Evolutionary conservation across 75 land plant genomes (phyloP), one percentile per base, ranked within the genome.

Genomic region (Chamaecyparis obtusa): DNA sequence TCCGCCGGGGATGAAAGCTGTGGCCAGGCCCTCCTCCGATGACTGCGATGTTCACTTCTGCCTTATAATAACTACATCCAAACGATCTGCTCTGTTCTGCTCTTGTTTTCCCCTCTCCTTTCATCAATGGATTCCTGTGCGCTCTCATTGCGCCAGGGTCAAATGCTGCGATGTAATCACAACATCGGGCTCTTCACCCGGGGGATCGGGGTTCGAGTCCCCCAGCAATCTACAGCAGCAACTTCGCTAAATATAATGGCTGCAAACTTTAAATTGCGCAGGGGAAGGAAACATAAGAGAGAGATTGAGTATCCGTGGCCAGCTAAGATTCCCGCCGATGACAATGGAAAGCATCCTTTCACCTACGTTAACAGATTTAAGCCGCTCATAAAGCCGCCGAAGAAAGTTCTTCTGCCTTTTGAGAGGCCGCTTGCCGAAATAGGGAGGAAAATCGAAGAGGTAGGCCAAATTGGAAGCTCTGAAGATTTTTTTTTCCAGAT

Each of bases 251-350:
- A 0, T 74, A 51, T 46, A 39, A 14, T 81, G 33, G 46, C 83
- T 14, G 49, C 33, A 24, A 41, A 19, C 27, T 78, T 78, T 78
- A 93, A 89, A 90, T 16, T 93, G 19, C 87, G 87, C 88, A 93
- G 89, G 85, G 91, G 85, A 48, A 91, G 88, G 89, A 93, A 89
- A 85, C 19, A 21, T 27, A 86, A 64, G 30, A 37, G 51, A 19
- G 87, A 86, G 54, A 87, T 85, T 76, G 96, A 96, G 27, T 97
- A 97, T 88, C 97, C 95, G 0, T 94, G 99, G 96, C 95, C 95
- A 11, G 86, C 89, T 86, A 93, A 92, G 7, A 86, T 94, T 19
- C 88, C 86, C 83, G 60, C 86, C 0, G 91, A 91, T 72, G 88
- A 84, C 2, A 90, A 90, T 74, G 89, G 88, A 10, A 91, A 89